phyloP scores from a whole-genome alignment of 441 rosid genomes.

The Metrosideros polymorpha region DNA sequence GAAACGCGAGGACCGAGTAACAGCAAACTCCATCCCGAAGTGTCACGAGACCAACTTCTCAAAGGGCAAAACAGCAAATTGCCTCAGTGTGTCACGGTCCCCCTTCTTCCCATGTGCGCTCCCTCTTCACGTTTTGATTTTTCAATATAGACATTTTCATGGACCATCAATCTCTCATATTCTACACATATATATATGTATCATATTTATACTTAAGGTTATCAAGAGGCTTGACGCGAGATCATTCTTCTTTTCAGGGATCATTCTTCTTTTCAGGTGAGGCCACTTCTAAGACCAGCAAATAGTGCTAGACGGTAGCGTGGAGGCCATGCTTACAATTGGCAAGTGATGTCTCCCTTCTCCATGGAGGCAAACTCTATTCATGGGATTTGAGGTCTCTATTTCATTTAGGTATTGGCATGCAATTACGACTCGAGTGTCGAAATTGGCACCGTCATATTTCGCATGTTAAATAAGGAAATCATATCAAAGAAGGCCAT shows the following conservation, averaged over 20 bases:
- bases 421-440: background rate
- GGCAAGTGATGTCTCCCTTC: background rate
- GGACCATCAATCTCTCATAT: background rate
- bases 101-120: background rate
- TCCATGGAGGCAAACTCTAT: background rate
- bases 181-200: background rate
- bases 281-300: background rate
- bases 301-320: background rate
- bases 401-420: background rate
- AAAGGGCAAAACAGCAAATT: background rate
- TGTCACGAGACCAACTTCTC: background rate
- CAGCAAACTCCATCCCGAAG: background rate
- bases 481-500: background rate
- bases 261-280: too few relatives aligned
- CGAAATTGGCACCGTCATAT: background rate
- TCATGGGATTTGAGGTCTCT: background rate
- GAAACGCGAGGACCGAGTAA: background rate
- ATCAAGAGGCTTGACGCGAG: too few relatives aligned
- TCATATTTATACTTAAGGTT: too few relatives aligned
- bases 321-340: background rate
- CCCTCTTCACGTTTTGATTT: background rate
- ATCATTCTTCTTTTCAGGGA: too few relatives aligned
- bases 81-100: background rate
- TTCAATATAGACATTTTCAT: background rate
- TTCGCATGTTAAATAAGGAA: background rate